These are phyloP conservation scores for Ustilago tritici DNA, from an alignment of 1,284 basidiomycete species.

Conservation along the genomic window DNA sequence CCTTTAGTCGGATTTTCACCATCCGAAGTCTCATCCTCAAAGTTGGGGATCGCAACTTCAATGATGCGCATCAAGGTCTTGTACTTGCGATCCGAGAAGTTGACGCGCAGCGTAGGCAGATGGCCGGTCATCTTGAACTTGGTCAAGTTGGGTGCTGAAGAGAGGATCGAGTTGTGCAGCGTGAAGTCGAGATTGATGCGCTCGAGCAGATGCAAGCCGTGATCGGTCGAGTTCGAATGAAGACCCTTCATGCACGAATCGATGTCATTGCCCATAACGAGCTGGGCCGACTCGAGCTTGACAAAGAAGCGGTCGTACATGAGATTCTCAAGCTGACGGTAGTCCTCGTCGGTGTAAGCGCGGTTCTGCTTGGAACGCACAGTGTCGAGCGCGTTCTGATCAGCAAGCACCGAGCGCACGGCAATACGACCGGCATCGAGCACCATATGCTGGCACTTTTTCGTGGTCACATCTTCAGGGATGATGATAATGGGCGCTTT, in stretches of 20 bases:
- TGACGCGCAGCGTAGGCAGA: conserved; percentile 87
- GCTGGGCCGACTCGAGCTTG: conserved; percentile 87
- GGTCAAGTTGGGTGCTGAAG: conserved; percentile 84
- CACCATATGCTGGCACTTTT: conserved; percentile 86
- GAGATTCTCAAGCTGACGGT: conserved; percentile 85
- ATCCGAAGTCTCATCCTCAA: conserved; percentile 74
- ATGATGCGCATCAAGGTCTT: conserved; percentile 92
- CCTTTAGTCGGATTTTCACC: conserved; percentile 28
- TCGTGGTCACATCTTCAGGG: conserved; percentile 83
- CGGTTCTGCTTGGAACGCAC: conserved; percentile 87
- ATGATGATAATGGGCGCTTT: conserved; percentile 98
- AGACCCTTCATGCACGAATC: conserved; percentile 78
- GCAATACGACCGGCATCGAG: conserved; percentile 97
- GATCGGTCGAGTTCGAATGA: conserved; percentile 75
- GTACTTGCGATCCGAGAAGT: conserved; percentile 96
- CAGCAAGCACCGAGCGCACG: conserved; percentile 88
- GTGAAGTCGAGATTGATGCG: conserved; percentile 90
- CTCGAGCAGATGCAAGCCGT: conserved; percentile 81
- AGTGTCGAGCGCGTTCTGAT: conserved; percentile 83
- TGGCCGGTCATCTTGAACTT: conserved; percentile 93
- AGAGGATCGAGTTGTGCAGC: conserved; percentile 93
- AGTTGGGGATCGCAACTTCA: conserved; percentile 88
- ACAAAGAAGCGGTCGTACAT: conserved; percentile 96
- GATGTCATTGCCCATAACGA: conserved; percentile 88
- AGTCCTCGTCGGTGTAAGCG: conserved; percentile 90